Evolutionary conservation across 176 grass and related monocot genomes (phyloP), one percentile per base, ranked within the genome.

Genomic region (Phoenix dactylifera): DNA sequence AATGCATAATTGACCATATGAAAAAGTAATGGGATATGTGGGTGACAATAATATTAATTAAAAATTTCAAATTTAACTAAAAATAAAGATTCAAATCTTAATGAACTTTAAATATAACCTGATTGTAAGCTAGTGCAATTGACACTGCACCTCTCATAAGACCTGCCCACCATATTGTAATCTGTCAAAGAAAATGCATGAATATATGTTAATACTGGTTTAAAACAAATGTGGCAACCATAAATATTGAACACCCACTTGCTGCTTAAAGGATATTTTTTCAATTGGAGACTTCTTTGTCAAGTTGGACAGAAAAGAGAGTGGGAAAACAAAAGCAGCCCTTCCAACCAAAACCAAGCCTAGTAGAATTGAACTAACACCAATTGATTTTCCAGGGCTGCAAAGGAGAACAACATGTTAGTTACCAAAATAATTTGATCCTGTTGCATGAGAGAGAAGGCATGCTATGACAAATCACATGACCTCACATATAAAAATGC

Each of bases 81-180:
- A 44, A 44, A 44, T 35, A 44, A 44, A 44, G 12, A 2, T 44
- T 44, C 35, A 44, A 44, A 44, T 44, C 10, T 14, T 14, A 44
- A 44, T 44, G 35, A 44, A 44, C 35, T 48, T 14, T 7, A 4
- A 39, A 60, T 16, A 15, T 64, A 66, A 98, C 94, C 94, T 98
- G 81, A 51, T 98, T 98, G 66, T 98, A 98, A 76, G 94, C 94
- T 58, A 98, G 94, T 39, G 94, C 94, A 50, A 98, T 98, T 0
- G 94, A 98, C 14, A 98, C 94, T n/a, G 94, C 94, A 28, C 94
- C 94, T 89, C 94, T 78, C 94, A 98, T 98, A 30, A 98, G 76
- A 59, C 94, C 94, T 32, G 94, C 94, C 94, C 94, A 98, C 94
- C 94, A 98, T 75, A 98, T 86, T 52, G 79, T 74, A 24, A 93